Conservation (phyloP, 352 stramenopile species). For the Synura sp. region DNA sequence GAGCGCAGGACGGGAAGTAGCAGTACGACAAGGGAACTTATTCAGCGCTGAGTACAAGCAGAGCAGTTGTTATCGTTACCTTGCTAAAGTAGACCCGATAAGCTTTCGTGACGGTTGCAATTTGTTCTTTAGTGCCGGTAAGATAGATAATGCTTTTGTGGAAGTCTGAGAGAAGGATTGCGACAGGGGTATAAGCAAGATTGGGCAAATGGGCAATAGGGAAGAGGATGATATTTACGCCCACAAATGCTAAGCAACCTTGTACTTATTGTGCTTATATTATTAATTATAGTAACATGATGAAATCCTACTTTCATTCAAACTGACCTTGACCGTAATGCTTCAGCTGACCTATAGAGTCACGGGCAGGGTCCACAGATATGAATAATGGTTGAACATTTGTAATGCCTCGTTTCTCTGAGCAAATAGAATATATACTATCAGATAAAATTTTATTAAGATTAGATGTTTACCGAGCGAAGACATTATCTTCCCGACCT, state of each 20-base stretch:
- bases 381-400: constrained; percentile 89
- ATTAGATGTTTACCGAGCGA: constrained; percentile 68
- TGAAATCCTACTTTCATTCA: too few species aligned
- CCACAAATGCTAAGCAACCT: too few species aligned
- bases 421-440: background rate
- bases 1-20: too few species aligned
- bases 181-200: background rate
- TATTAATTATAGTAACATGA: too few species aligned
- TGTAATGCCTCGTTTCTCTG: background rate
- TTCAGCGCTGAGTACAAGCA: too few species aligned
- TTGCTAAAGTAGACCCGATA: constrained; percentile 99
- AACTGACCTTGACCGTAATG: constrained; percentile 88
- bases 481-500: constrained; percentile 90
- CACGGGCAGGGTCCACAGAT: constrained; percentile 91
- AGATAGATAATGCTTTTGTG: constrained; percentile 55
- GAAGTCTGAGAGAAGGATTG: constrained; percentile 39
- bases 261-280: too few species aligned
- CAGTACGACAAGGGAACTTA: too few species aligned
- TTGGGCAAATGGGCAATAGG: too few species aligned
- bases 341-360: constrained; percentile 91
- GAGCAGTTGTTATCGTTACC: constrained; percentile 63
- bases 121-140: constrained; percentile 61
- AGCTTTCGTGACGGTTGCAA: constrained; percentile 91
- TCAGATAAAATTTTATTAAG: background rate
- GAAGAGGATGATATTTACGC: too few species aligned